These are phyloP conservation scores for Solanum chilense DNA, from an alignment of 257 asterid genomes.

Conservation along the genomic window DNA sequence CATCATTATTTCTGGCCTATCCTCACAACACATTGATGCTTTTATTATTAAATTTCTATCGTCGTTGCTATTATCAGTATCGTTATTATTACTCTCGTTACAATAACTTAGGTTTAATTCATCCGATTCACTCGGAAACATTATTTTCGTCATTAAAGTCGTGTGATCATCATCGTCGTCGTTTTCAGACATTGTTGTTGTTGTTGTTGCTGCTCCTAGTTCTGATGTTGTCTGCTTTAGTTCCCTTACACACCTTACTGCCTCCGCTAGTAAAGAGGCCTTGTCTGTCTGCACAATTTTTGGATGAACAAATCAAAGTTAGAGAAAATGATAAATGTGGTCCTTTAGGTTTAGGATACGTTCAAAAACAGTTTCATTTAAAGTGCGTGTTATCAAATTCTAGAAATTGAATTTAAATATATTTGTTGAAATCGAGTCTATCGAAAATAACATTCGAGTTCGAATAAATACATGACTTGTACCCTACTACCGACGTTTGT, in stretches of 20 bases:
- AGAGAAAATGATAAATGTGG: background rate
- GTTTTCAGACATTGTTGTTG: background rate
- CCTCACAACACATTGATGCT: conserved; percentile 70
- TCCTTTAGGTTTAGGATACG: background rate
- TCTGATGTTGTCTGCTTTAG: conserved; percentile 47
- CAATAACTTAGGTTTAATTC: conserved; percentile 39
- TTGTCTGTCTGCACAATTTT: conserved; percentile 56
- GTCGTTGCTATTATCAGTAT: background rate
- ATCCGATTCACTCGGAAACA: conserved; percentile 56
- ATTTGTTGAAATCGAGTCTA: no score
- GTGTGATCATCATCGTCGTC: background rate
- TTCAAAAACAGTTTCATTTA: background rate
- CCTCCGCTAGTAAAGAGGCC: conserved; percentile 83
- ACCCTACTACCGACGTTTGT: background rate
- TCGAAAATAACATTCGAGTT: background rate
- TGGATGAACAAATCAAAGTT: background rate
- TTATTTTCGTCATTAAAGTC: background rate
- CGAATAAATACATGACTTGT: background rate
- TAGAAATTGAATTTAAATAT: background rate
- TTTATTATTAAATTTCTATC: conserved; percentile 3
- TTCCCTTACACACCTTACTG: conserved; percentile 66
- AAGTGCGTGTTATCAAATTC: background rate
- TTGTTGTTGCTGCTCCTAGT: background rate
- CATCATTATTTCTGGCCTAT: conserved; percentile 53
- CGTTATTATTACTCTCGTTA: conserved; percentile 1